A percentile compares a stretch with the other conserved stretches of the same genome.
Conservation (phyloP, 192 early-diverging fungal species). For the Obelidium mucronatum region DNA sequence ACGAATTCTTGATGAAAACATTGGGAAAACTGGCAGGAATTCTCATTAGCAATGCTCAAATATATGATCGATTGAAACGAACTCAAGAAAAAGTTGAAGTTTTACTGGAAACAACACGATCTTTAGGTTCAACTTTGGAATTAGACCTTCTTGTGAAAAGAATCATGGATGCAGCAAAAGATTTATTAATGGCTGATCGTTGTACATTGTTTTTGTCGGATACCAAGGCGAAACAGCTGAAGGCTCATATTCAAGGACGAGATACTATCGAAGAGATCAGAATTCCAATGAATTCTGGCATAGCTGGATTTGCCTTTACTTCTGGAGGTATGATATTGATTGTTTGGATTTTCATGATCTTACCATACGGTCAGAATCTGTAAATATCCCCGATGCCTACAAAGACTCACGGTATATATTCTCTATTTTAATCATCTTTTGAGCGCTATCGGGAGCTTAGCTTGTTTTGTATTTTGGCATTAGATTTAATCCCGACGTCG, state of each 20-base stretch:
- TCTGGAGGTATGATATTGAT: conserved; percentile 38
- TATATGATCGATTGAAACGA: conserved; percentile 53
- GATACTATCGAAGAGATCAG: conserved; percentile 53
- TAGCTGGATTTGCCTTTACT: conserved; percentile 56
- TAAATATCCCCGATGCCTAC: conserved; percentile 58
- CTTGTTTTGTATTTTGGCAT: not conserved
- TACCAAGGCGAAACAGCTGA: conserved; percentile 44
- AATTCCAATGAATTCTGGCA: conserved; percentile 45
- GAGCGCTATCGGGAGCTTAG: not conserved
- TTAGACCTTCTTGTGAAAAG: conserved; percentile 48
- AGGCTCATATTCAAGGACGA: conserved; percentile 50
- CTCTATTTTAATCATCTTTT: conserved; percentile 7
- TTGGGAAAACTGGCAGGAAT: conserved; percentile 39
- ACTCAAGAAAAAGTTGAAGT: conserved; percentile 62
- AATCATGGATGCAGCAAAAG: conserved; percentile 61
- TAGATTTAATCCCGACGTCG: conserved; percentile 60
- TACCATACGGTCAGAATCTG: conserved; percentile 37
- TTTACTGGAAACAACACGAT: conserved; percentile 56
- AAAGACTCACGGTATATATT: conserved; percentile 55
- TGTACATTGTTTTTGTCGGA: conserved; percentile 57
- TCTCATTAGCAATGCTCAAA: conserved; percentile 49
- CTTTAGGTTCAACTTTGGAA: conserved; percentile 53
- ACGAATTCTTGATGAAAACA: conserved; percentile 48
- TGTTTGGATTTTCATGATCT: not conserved
- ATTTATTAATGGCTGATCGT: conserved; percentile 52